Evolutionary conservation across 768 basidiomycete genomes (phyloP), one percentile per base, ranked within the genome.

Genomic region (Stropharia rugosoannulata): DNA sequence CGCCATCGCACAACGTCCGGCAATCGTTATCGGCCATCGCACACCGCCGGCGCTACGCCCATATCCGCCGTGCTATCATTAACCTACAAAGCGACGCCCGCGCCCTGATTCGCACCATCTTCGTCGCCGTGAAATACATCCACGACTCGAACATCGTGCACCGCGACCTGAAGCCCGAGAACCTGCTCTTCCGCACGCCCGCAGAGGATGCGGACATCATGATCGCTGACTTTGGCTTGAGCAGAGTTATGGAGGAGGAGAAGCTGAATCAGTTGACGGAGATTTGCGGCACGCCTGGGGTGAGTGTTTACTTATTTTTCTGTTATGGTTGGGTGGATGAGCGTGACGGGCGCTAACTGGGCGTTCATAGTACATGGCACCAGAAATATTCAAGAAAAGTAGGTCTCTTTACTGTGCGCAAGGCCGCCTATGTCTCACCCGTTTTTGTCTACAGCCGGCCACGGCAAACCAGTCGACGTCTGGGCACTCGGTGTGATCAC

Each of bases 401-500:
- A 58, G 38, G 85, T 72, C 2, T 32, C 29, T 32, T 2, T 22
- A 22, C 29, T 32, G 29, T 32, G 7, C 27, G 27, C n/a, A n/a
- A n/a, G n/a, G n/a, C n/a, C n/a, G n/a, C n/a, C n/a, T n/a, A n/a
- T n/a, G n/a, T n/a, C n/a, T n/a, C n/a, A n/a, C n/a, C n/a, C n/a
- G n/a, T 22, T 22, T 22, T 22, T 22, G 22, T n/a, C n/a, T n/a
- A n/a, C 65, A 90, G 89, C 86, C 53, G 96, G 96, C 3, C 96
- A 99, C 64, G 84, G 89, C 40, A 97, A 92, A 73, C 95, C 95
- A 8, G 95, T 97, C 15, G 96, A 96, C 64, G 74, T 96, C 53
- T 95, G 94, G 95, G 95, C 96, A 1, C 95, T 98, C 84, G 96
- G 96, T 38, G 96, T 99, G 47, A 95, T 99, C 70, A 91, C 96